Evolutionary conservation across 2,329 filamentous ascomycete genomes (phyloP), one percentile per base, ranked within the genome.

Genomic region (Arthrinium phaeospermum): DNA sequence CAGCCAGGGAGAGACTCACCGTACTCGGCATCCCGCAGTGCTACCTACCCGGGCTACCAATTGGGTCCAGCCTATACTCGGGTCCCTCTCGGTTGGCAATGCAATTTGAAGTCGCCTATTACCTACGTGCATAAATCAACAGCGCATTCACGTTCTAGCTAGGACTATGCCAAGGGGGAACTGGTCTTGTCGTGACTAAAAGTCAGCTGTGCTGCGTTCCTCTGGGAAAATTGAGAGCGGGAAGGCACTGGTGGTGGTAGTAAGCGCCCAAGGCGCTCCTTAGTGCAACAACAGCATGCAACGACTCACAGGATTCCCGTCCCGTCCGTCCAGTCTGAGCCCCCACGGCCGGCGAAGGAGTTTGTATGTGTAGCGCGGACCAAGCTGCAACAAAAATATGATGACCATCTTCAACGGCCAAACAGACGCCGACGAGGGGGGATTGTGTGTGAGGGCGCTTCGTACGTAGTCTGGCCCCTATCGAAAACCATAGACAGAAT

Each of bases 251-350:
- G 30, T 64, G 27, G 30, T 64, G 30, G 19, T 41, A 41, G 53
- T 30, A 64, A 64, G 30, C 53, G 53, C 53, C 53, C 53, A 41
- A 64, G 57, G 57, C 57, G 57, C 57, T 41, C 30, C 27, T 61
- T 64, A 41, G 57, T 64, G 30, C 57, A 64, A 64, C 57, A 64
- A 27, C 53, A 34, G 34, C 53, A 57, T 64, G 57, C 57, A 41
- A 64, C 57, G 19, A 41, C 22, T 41, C 57, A 41, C 57, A 64
- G 57, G 34, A 41, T 41, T 64, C 34, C 57, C 57, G 57, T 64
- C 57, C 57, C 57, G 57, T 14, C 57, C 34, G 34, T 64, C 57
- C 19, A 16, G 34, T 22, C 16, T 57, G 27, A 64, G 19, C 57
- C 57, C 57, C 57, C 57, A 64, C 57, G 30, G 30, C 34, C 19